These are phyloP conservation scores for Auxenochlorella pyrenoidosa DNA, from an alignment of 139 green algal genomes.

Conservation along the genomic window DNA sequence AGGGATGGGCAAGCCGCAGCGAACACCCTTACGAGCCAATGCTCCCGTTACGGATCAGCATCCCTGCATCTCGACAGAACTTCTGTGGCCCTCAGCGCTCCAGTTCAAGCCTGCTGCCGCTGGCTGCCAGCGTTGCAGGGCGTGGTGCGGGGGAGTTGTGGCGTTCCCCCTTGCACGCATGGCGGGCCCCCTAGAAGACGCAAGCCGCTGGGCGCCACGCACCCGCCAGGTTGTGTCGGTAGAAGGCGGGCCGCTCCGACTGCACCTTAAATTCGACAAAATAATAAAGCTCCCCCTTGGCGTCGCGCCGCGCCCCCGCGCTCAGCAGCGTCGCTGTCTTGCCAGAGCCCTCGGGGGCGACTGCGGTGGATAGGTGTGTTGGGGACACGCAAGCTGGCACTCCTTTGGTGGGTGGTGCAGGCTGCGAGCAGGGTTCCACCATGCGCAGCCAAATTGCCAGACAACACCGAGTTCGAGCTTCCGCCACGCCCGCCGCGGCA, in stretches of 20 bases:
- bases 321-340: slow-evolving; percentile 65
- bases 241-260: slow-evolving; percentile 57
- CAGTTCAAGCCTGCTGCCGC: too few species aligned
- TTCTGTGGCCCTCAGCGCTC: too few species aligned
- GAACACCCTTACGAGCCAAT: too few species aligned
- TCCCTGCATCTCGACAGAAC: too few species aligned
- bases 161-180: not conserved
- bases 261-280: slow-evolving; percentile 83
- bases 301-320: slow-evolving; percentile 40
- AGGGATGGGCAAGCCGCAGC: too few species aligned
- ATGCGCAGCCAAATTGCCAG: too few species aligned
- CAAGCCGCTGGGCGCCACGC: not conserved
- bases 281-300: slow-evolving; percentile 71
- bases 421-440: too few species aligned
- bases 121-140: not conserved
- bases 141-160: not conserved
- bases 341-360: slow-evolving; percentile 56
- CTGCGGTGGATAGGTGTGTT: not conserved
- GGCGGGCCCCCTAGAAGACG: not conserved
- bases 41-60: too few species aligned
- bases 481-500: not conserved
- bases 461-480: too few species aligned
- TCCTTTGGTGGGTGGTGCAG: too few species aligned
- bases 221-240: slow-evolving; percentile 84
- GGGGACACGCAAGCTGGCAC: not conserved